Base-by-base conservation (phyloP, 352 stramenopile species). In the Globisporangium mamillatum region DNA sequence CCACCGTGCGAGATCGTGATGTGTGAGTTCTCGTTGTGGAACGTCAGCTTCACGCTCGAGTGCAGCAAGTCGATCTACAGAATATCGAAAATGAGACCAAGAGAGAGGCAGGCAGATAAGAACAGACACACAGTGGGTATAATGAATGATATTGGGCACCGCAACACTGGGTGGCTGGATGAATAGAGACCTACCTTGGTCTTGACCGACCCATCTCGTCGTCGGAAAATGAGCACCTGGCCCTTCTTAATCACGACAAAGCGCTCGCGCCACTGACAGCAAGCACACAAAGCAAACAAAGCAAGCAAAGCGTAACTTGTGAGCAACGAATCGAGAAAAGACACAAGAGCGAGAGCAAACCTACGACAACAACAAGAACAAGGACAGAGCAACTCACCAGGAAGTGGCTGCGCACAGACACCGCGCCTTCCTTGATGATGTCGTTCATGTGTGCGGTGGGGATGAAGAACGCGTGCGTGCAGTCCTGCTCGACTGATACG, bases 391-490 rank as follows among this genome's bases (percentile, higher is more conserved):
- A 8, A 36, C 70, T 44, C 73, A 92, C 81, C 67, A 92, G 84
- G 27, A 89, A 92, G 44, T 88, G 83, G 6, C 81, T 80, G 7
- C 81, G 83, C 22, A 92, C 81, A 10, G 77, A 67, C 16, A 92
- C 75, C 16, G 75, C 79, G 60, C 83, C 83, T 74, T 89, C 79
- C 62, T 89, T 90, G 68, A 89, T 80, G 29, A 66, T 67, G 2
- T 72, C 60, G 44, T 65, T 54, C 67, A 72, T 72, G 14, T 50
- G 10, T 18, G 41, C 18, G 18, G 12, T 6, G 18, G 24, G 7
- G 46, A 25, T 24, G 46, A n/a, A 54, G 46, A 25, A 14, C 1
- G 46, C 18, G 18, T 1, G 38, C 36, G 36, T 14, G 36, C 14
- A 44, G 10, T 44, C 12, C 10, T 44, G 12, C 5, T 38, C 14